Evolutionary conservation across 352 stramenopile genomes (phyloP).

Genomic region (Globisporangium solare): DNA sequence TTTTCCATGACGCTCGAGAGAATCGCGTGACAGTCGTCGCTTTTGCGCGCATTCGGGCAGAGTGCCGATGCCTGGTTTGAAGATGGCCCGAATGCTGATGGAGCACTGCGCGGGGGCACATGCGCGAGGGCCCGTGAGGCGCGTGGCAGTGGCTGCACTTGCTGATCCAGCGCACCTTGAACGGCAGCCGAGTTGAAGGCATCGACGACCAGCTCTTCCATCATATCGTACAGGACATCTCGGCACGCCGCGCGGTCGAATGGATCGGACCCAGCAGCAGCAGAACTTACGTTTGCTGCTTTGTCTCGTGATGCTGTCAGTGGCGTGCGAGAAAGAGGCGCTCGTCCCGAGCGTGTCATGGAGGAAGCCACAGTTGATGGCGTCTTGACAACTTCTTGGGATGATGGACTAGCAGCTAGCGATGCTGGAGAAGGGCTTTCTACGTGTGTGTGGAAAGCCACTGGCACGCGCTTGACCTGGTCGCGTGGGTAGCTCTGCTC

Average conservation of each 20-base stretch:
- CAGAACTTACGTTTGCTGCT: background rate
- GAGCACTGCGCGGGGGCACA: conserved; percentile 7
- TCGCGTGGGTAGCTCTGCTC: conserved; percentile 43
- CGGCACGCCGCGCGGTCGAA: conserved; percentile 20
- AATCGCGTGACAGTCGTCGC: conserved; percentile 67
- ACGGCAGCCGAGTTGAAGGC: conserved; percentile 49
- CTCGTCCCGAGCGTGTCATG: background rate
- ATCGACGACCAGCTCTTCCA: conserved; percentile 60
- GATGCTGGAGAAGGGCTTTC: background rate
- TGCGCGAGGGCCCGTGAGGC: conserved; percentile 21
- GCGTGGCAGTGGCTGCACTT: conserved; percentile 26
- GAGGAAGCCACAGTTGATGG: background rate
- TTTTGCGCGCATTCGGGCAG: conserved; percentile 28
- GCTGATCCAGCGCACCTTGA: conserved; percentile 33
- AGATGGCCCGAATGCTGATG: background rate
- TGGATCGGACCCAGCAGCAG: background rate
- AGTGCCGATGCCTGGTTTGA: conserved; percentile 10
- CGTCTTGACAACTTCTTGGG: background rate
- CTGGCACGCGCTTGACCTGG: conserved; percentile 27
- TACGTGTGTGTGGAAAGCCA: conserved; percentile 13
- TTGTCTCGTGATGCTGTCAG: conserved; percentile 1
- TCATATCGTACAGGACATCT: conserved; percentile 43
- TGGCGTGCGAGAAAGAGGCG: conserved; percentile 4
- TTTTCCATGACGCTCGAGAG: conserved; percentile 64
- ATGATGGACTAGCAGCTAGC: background rate